Percentiles rank a stretch among this genome's conserved stretches.
These are phyloP conservation scores for Exidia glandulosa DNA, from an alignment of 768 basidiomycete species.

Conservation along the genomic window DNA sequence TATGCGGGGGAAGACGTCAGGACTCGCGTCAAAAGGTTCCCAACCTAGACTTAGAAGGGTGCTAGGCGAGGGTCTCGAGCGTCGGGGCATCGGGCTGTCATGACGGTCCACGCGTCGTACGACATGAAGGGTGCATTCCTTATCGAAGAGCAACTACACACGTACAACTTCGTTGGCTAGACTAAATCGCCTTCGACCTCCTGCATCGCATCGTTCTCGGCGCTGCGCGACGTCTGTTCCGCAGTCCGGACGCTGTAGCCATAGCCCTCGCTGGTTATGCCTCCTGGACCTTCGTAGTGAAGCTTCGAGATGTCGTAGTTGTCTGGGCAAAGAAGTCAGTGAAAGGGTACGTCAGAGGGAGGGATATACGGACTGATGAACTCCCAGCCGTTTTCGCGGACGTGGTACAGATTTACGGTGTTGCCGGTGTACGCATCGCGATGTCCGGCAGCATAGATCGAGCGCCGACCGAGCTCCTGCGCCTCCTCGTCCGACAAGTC, in stretches of 20 bases:
- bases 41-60: too few species aligned
- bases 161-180: too few species aligned
- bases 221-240: constrained; percentile 5
- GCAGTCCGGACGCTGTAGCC: constrained; percentile 58
- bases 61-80: too few species aligned
- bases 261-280: constrained; percentile 58
- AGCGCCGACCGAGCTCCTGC: constrained; percentile 83
- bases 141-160: too few species aligned
- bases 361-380: constrained; percentile 81
- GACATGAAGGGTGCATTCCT: too few species aligned
- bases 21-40: too few species aligned
- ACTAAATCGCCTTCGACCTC: too few species aligned
- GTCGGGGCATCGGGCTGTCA: too few species aligned
- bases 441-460: constrained; percentile 95
- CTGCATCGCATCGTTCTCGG: too few species aligned
- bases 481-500: constrained; percentile 89
- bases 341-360: too few species aligned
- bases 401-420: constrained; percentile 90
- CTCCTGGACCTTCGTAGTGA: constrained; percentile 84
- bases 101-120: too few species aligned
- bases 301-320: constrained; percentile 86
- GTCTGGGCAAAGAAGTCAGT: constrained; percentile 35
- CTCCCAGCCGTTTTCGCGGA: constrained; percentile 89
- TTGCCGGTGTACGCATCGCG: constrained; percentile 95
- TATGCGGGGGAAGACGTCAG: too few species aligned